Base-by-base conservation (phyloP, 257 asterid species). In the Solanum sparsipilum region DNA sequence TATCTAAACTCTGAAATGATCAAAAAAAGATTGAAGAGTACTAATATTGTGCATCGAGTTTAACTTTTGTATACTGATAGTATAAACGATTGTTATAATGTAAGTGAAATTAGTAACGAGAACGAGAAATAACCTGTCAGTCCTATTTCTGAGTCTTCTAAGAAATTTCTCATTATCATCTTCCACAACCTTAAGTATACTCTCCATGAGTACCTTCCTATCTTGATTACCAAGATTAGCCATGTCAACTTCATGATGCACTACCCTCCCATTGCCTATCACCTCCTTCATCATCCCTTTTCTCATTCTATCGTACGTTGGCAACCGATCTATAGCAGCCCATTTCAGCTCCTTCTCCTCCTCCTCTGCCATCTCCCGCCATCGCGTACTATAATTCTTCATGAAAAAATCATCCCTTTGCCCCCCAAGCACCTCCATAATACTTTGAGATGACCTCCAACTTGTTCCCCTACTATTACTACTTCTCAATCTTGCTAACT, bases 251-350 rank as follows among this genome's bases (percentile, higher is more conserved):
- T 95, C 97, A 2, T 91, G 71, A n/a, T 56, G 90, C 27, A 93
- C 83, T 12, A 93, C 84, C 48, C 86, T 87, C 38, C 98, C 98
- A 75, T 91, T 92, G 88, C 95, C 91, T 89, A 82, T 89, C 67
- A 92, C 95, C 89, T 93, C 93, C 86, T 88, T 91, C 88, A 95
- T 90, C 94, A 95, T 88, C 44, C 98, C 98, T 87, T 92, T 94
- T 83, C 96, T 92, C 92, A 94, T 56, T 74, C 98, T 89, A 58
- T 95, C 95, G 78, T 93, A 94, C 39, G 98, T 95, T 46, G 97
- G 95, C 48, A 95, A 91, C 89, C 98, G 92, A 92, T 95, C 98
- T 41, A 95, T 93, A n/a, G 98, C 98, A 12, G 98, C 98, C 98
- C 98, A 94, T 41, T 84, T 88, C 10, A 95, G 98, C 94, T 96